Conservation (phyloP, 306 rosid species). For the Lagenaria siceraria region DNA sequence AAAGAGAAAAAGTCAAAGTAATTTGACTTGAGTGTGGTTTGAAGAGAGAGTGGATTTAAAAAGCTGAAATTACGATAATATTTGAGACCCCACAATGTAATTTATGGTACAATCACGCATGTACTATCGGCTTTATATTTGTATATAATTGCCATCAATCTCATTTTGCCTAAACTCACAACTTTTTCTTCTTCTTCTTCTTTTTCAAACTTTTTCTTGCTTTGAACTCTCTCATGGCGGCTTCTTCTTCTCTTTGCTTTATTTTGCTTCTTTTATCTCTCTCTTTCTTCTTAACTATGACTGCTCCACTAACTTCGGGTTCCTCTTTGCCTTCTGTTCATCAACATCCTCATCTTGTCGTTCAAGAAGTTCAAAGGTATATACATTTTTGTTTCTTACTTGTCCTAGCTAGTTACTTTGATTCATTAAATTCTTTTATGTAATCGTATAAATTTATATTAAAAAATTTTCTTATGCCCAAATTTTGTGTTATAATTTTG, state of each 20-base stretch:
- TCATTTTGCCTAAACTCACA: background rate
- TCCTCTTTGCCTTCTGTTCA: constrained; percentile 26
- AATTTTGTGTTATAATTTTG: too few species aligned
- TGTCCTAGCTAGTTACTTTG: background rate
- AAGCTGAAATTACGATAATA: background rate
- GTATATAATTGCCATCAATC: constrained; percentile 10
- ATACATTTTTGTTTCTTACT: background rate
- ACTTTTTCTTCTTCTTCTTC: background rate
- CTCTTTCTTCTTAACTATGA: constrained; percentile 1
- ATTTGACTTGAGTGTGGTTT: background rate
- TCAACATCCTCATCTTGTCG: constrained; percentile 58
- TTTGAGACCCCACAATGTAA: background rate
- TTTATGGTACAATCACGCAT: constrained; percentile 64
- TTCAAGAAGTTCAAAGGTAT: constrained; percentile 65
- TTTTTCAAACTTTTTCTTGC: background rate
- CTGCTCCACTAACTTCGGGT: constrained; percentile 8
- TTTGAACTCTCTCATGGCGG: background rate
- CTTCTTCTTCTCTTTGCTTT: constrained; percentile 4
- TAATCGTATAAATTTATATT: too few species aligned
- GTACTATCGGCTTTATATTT: constrained; percentile 66
- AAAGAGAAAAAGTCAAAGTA: background rate
- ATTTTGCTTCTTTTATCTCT: constrained; percentile 20
- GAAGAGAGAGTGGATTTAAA: background rate
- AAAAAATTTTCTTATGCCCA: too few species aligned
- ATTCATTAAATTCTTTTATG: too few species aligned